These are phyloP conservation scores for Hansenula sp. DNA, from an alignment of 1,139 yeast species.

Conservation along the genomic window DNA sequence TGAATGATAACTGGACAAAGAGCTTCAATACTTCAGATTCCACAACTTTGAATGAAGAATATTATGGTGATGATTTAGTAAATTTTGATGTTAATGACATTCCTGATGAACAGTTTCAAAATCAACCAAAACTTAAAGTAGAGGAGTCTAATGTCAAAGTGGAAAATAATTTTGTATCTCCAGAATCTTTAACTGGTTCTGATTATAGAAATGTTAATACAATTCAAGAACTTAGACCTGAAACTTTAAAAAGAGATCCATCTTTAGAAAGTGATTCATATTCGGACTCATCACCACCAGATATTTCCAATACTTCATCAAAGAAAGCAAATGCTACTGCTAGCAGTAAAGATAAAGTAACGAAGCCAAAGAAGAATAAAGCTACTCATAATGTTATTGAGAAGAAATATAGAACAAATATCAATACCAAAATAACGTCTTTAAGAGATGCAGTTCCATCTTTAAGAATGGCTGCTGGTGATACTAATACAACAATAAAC, in stretches of 20 bases:
- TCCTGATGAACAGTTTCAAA: neutral
- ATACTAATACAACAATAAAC: constrained; percentile 11
- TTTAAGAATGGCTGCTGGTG: constrained; percentile 33
- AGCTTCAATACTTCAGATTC: neutral
- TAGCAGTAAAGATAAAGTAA: neutral
- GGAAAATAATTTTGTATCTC: neutral
- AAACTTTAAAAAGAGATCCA: neutral
- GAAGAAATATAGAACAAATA: constrained; percentile 72
- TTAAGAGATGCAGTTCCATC: constrained; percentile 70
- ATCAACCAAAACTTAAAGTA: neutral
- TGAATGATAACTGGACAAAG: constrained; percentile 11
- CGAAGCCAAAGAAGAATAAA: constrained; percentile 41
- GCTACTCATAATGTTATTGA: constrained; percentile 72
- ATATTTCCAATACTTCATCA: neutral
- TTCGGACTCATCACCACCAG: neutral
- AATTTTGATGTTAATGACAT: neutral
- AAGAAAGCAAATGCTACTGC: neutral
- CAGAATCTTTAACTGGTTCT: neutral
- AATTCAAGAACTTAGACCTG: neutral
- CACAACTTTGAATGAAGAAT: neutral
- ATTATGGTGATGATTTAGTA: neutral
- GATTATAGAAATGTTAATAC: neutral
- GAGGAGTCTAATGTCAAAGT: neutral
- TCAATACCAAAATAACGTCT: constrained; percentile 60
- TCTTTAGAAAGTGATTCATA: neutral